A percentile compares a stretch with the other conserved stretches of the same genome.
Evolutionary conservation across 2,329 filamentous ascomycete genomes (phyloP).

Genomic region (Aspergillus sp.): DNA sequence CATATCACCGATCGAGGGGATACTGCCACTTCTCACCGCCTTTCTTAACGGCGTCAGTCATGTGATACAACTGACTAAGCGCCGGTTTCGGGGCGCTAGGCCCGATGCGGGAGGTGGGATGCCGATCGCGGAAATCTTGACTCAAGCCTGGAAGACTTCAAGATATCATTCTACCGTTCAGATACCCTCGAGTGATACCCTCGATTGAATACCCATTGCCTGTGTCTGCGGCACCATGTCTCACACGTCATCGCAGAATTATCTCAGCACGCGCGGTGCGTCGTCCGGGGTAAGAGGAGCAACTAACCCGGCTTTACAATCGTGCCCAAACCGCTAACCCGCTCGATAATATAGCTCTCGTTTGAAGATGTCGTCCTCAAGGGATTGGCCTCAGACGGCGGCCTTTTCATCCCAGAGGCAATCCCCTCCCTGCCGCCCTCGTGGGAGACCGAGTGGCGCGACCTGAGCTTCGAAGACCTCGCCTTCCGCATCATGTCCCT

Average conservation of each 20-base stretch:
- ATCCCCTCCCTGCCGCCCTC: conserved; percentile 14
- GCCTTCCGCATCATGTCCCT: conserved; percentile 69
- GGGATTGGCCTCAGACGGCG: conserved; percentile 75
- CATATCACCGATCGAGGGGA: no score
- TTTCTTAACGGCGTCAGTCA: no score
- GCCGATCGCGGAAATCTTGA: conserved; percentile 13
- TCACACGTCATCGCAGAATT: conserved; percentile 23
- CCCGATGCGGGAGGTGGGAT: conserved; percentile 8
- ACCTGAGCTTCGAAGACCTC: conserved; percentile 34
- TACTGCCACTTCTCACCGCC: no score
- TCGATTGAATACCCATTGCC: not conserved
- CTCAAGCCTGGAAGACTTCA: no score
- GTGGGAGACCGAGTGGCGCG: conserved; percentile 18
- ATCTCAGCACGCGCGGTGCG: conserved; percentile 24
- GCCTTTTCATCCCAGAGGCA: conserved; percentile 73
- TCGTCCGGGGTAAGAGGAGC: conserved; percentile 20
- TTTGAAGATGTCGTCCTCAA: conserved; percentile 89
- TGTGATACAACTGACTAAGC: conserved; percentile 13
- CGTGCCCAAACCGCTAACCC: conserved; percentile 5
- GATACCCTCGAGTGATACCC: not conserved
- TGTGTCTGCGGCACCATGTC: conserved; percentile 11
- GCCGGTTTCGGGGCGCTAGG: conserved; percentile 21
- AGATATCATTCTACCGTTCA: no score
- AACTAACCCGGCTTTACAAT: not conserved
- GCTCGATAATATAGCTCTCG: conserved; percentile 43